Evolutionary conservation across 768 basidiomycete genomes (phyloP), one percentile per base, ranked within the genome.

Genomic region (Mycena rosella): DNA sequence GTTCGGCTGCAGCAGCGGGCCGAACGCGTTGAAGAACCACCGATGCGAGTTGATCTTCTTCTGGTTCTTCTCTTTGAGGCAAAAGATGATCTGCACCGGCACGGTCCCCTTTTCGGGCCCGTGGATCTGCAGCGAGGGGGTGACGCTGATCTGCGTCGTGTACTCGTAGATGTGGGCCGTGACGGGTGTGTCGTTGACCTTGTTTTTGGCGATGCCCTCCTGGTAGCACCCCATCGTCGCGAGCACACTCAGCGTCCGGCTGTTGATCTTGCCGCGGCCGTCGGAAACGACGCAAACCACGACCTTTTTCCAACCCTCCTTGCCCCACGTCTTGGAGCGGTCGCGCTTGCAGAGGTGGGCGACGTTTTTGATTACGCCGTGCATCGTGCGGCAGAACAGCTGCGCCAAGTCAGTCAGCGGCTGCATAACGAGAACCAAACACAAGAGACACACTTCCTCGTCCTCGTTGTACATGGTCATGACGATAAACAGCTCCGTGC

Each of bases 301-400:
- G 36, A 97, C 94, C 85, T 98, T 98, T 85, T 98, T 96, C 97
- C 97, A 99, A 1, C 96, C 96, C 0, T 98, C 96, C 77, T 93
- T 92, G 1, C 96, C 96, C 97, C 97, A 99, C 5, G 94, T 98
- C 85, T 94, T 96, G 72, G 91, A 93, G 53, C 94, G 83, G 49
- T 93, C 91, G 24, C 96, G 85, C 71, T 91, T 93, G 75, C 94
- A 95, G 67, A 98, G 78, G 78, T 97, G 94, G 6, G 90, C 91
- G 48, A 98, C 86, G 73, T 98, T 98, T 86, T 94, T 95, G 79
- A 98, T 95, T 8, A 98, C 93, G 56, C 96, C 96, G 74, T 97
- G 93, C 94, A 98, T 96, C 0, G 96, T 95, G 45, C 96, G 81
- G 73, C 91, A 91, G 80, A 98, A 98, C 8, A 99, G 84, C 73